Percentiles rank a stretch among this genome's conserved stretches.
These are phyloP conservation scores for Tolypocladium tropicale DNA, from an alignment of 2,329 filamentous ascomycete genomes.

Conservation along the genomic window DNA sequence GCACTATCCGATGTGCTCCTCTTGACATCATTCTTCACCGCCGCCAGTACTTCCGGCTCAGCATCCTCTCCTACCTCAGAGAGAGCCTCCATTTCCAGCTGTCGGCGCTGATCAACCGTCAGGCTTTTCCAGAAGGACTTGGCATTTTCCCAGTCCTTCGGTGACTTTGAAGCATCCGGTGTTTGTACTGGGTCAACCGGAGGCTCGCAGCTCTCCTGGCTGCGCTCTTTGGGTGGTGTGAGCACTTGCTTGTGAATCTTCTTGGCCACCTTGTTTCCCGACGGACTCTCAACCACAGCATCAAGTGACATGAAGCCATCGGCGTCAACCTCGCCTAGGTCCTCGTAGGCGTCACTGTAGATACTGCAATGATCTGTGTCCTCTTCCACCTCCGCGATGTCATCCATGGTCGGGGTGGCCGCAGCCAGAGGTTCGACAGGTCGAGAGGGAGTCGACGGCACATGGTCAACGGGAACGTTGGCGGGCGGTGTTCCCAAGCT, in stretches of 20 bases:
- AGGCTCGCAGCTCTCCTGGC: background rate
- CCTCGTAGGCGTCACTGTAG: conserved; percentile 71
- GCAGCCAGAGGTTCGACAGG: conserved; percentile 9
- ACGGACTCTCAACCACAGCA: conserved; percentile 56
- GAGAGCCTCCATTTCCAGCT: conserved; percentile 47
- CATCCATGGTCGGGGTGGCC: conserved; percentile 16
- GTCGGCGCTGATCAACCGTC: conserved; percentile 49
- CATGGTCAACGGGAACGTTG: background rate
- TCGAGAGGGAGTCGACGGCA: conserved; percentile 4
- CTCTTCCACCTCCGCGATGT: conserved; percentile 30
- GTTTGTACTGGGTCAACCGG: background rate
- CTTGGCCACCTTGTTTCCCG: conserved; percentile 12
- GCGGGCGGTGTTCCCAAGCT: conserved; percentile 1
- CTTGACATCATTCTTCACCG: conserved; percentile 20
- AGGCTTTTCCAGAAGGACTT: conserved; percentile 62
- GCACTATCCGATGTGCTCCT: conserved; percentile 16
- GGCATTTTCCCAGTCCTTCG: conserved; percentile 54
- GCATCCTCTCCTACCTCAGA: conserved; percentile 41
- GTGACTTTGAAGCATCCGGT: conserved; percentile 3
- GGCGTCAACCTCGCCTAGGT: conserved; percentile 53
- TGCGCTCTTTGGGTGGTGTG: background rate
- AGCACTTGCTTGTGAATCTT: conserved; percentile 9
- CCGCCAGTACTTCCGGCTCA: conserved; percentile 15
- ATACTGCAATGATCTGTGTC: conserved; percentile 43
- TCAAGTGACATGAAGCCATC: conserved; percentile 64